These are phyloP conservation scores for Microdochium trichocladiopsis DNA, from an alignment of 2,329 filamentous ascomycete species.

Conservation along the genomic window DNA sequence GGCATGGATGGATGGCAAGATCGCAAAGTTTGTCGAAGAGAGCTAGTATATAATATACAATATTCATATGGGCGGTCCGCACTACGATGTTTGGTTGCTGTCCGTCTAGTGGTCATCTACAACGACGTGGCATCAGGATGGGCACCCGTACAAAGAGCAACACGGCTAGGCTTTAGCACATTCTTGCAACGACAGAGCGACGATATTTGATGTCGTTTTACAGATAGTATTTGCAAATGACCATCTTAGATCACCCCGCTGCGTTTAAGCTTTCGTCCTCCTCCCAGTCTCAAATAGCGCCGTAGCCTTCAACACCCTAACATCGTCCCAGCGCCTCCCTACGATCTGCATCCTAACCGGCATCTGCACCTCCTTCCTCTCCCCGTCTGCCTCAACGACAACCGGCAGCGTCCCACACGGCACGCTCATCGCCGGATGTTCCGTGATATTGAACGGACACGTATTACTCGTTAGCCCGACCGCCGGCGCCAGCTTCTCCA, in stretches of 20 bases:
- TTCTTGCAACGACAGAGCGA: too few species aligned
- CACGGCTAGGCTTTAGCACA: too few species aligned
- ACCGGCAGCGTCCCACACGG: constrained; percentile 21
- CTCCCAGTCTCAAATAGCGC: constrained; percentile 14
- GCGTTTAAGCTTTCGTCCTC: not conserved
- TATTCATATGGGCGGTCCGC: too few species aligned
- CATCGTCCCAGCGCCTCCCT: constrained; percentile 18
- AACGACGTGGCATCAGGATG: too few species aligned
- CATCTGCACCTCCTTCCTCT: constrained; percentile 8
- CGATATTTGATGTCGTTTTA: too few species aligned
- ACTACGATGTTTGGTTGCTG: too few species aligned
- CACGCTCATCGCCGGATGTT: constrained; percentile 39
- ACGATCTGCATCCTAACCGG: constrained; percentile 22
- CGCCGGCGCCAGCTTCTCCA: constrained; percentile 32
- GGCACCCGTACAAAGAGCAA: too few species aligned
- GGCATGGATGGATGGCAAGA: constrained; percentile 21
- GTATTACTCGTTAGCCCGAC: constrained; percentile 38
- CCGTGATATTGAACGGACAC: constrained; percentile 37
- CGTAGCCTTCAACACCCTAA: constrained; percentile 12
- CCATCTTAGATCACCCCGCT: not conserved
- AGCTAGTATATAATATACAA: too few species aligned
- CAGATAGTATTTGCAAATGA: too few species aligned
- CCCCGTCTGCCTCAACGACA: not conserved
- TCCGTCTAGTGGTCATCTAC: too few species aligned
- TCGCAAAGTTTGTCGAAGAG: constrained; percentile 18